Evolutionary conservation across 2,329 filamentous ascomycete species (phyloP).

Genomic region (Alternaria dauci): DNA sequence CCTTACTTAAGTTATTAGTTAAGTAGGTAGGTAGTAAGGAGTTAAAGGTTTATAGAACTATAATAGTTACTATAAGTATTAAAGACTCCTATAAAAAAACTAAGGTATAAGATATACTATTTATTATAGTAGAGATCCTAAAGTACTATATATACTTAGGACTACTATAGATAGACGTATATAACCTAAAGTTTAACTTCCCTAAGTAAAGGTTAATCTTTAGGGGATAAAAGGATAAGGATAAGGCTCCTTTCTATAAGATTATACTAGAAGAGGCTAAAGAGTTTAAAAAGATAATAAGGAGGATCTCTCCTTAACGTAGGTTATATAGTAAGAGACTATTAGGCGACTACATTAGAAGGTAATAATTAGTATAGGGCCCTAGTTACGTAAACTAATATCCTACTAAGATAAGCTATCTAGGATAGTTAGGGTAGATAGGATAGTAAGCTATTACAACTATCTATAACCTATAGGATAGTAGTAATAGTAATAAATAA

Average conservation of each 20-base stretch:
- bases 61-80: neutral
- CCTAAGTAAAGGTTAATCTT: neutral
- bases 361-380: too few species aligned
- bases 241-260: neutral
- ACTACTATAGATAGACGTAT: neutral
- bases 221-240: neutral
- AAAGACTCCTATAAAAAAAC: neutral
- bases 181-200: neutral
- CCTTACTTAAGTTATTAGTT: neutral
- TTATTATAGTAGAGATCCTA: neutral
- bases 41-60: neutral
- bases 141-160: neutral
- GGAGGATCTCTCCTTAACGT: too few species aligned
- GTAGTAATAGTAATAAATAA: too few species aligned
- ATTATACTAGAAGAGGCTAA: neutral
- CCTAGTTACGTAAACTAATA: too few species aligned
- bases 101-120: neutral
- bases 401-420: too few species aligned
- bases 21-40: neutral
- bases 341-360: too few species aligned
- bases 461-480: too few species aligned
- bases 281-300: neutral
- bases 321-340: too few species aligned
- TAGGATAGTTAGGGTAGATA: too few species aligned
- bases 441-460: too few species aligned